Evolutionary conservation across 352 stramenopile genomes (phyloP).

Genomic region (Peronospora farinosa): DNA sequence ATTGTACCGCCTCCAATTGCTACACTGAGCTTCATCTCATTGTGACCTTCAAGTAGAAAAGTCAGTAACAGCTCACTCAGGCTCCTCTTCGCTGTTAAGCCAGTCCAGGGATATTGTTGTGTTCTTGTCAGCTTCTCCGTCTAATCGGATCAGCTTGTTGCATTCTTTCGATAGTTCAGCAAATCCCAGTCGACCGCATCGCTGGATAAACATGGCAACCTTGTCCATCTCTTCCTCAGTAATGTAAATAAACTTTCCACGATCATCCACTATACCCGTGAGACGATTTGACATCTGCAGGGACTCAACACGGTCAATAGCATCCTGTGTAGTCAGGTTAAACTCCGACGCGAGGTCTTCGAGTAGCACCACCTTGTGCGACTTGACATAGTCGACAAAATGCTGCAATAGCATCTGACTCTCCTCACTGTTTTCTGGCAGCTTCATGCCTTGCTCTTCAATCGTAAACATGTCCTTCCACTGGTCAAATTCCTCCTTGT

Average conservation of each 20-base stretch:
- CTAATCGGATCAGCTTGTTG: conserved; percentile 71
- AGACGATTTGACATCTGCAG: conserved; percentile 51
- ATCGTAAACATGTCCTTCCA: conserved; percentile 76
- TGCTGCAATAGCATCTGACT: conserved; percentile 57
- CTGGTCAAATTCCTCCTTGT: conserved; percentile 68
- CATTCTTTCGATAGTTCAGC: conserved; percentile 65
- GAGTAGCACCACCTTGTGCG: conserved; percentile 68
- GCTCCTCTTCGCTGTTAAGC: conserved; percentile 32
- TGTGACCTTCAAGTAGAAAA: conserved; percentile 11
- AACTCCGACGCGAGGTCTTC: conserved; percentile 68
- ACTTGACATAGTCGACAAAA: conserved; percentile 70
- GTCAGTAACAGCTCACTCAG: conserved; percentile 10
- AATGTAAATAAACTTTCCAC: conserved; percentile 80
- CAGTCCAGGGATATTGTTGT: conserved; percentile 36
- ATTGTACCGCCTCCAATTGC: background rate
- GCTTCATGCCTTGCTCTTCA: conserved; percentile 53
- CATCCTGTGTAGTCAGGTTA: conserved; percentile 56
- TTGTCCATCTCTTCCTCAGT: conserved; percentile 74
- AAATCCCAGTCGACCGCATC: conserved; percentile 54
- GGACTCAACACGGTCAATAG: conserved; percentile 54
- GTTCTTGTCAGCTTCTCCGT: conserved; percentile 36
- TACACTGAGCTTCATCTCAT: background rate
- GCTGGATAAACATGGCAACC: conserved; percentile 62
- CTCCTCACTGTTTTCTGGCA: conserved; percentile 51
- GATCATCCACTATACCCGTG: conserved; percentile 70